Percentiles rank a stretch among this genome's conserved stretches.
Evolutionary conservation across 129 eudicot species (phyloP).

Genomic region (Heracleum sosnowskyi): DNA sequence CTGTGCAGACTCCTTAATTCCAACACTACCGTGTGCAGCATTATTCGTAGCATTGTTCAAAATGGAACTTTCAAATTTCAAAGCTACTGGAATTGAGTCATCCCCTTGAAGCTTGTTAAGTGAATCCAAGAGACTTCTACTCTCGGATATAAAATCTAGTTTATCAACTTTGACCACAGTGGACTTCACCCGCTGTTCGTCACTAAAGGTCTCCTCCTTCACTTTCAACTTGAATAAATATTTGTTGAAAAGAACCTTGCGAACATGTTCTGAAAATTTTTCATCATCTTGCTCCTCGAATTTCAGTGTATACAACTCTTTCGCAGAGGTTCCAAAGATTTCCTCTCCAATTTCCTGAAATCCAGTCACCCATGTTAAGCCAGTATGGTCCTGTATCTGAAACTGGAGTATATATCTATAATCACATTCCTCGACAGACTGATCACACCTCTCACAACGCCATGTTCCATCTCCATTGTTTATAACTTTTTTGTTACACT

Average conservation of each 20-base stretch:
- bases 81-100: conserved; percentile 23
- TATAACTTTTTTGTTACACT: conserved; percentile 76
- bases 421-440: conserved; percentile 65
- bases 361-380: conserved; percentile 65
- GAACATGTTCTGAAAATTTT: conserved; percentile 38
- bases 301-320: conserved; percentile 52
- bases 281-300: conserved; percentile 66
- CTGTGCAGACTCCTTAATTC: conserved; percentile 13
- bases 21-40: conserved; percentile 27
- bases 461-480: conserved; percentile 90
- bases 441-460: conserved; percentile 82
- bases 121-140: conserved; percentile 42
- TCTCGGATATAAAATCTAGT: conserved; percentile 37
- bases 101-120: conserved; percentile 28
- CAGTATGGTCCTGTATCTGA: conserved; percentile 79
- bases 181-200: conserved; percentile 65
- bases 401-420: conserved; percentile 77
- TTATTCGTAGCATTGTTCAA: conserved; percentile 19
- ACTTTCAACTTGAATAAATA: conserved; percentile 64
- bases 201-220: conserved; percentile 71
- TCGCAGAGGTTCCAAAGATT: conserved; percentile 69
- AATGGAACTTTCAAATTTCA: conserved; percentile 24
- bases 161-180: conserved; percentile 58
- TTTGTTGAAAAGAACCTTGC: conserved; percentile 32
- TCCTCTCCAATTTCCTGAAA: conserved; percentile 76